These are phyloP conservation scores for Suillus ampliporus DNA, from an alignment of 768 basidiomycete species.

Conservation along the genomic window DNA sequence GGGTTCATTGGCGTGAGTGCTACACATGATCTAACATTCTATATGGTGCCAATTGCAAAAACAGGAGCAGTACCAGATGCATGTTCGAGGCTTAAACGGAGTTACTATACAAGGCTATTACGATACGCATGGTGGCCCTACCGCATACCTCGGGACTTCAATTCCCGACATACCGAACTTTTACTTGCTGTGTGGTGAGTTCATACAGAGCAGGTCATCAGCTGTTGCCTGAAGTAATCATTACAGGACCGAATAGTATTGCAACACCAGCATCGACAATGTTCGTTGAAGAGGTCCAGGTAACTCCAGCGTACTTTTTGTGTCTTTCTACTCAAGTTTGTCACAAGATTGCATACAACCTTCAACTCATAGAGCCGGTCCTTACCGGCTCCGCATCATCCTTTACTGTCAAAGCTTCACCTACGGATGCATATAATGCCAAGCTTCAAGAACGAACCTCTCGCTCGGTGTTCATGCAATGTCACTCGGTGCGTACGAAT, in stretches of 20 bases:
- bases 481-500: conserved; percentile 46
- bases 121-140: conserved; percentile 34
- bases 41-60: not conserved
- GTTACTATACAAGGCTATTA: conserved; percentile 33
- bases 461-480: conserved; percentile 31
- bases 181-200: conserved; percentile 35
- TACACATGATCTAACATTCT: not conserved
- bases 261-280: conserved; percentile 28
- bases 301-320: conserved; percentile 12
- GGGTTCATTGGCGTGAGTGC: conserved; percentile 35
- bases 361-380: conserved; percentile 36
- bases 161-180: conserved; percentile 44
- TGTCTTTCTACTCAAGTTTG: not conserved
- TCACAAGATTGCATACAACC: conserved; percentile 28
- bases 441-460: conserved; percentile 22
- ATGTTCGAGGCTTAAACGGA: conserved; percentile 29
- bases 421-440: conserved; percentile 33
- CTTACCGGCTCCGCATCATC: conserved; percentile 26
- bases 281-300: conserved; percentile 35
- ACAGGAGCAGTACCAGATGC: conserved; percentile 27
- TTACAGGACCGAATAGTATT: conserved; percentile 32
- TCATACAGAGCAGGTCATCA: not conserved
- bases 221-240: not conserved
- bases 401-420: conserved; percentile 28
- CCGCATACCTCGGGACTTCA: conserved; percentile 37